Evolutionary conservation across 1,139 yeast genomes (phyloP).

Genomic region (Protomyces inouyei): DNA sequence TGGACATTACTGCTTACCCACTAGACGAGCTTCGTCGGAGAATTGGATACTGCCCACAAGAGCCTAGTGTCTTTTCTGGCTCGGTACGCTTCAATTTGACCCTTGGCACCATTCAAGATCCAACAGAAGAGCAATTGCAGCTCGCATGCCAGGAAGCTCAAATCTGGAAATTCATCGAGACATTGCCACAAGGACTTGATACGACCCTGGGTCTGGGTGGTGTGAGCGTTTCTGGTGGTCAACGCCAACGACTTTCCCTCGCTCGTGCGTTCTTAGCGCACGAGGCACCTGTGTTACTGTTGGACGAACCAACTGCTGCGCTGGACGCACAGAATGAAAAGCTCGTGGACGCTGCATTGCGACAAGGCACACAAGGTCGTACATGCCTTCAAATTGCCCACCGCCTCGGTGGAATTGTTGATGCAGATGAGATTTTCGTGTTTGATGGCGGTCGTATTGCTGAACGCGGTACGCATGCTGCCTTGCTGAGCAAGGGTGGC

Average conservation of each 20-base stretch:
- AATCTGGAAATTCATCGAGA: constrained; percentile 42
- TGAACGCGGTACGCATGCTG: constrained; percentile 61
- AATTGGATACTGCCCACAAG: constrained; percentile 87
- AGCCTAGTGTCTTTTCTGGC: constrained; percentile 82
- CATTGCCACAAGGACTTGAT: constrained; percentile 72
- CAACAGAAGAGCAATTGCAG: constrained; percentile 57
- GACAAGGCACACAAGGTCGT: constrained; percentile 35
- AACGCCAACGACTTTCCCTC: constrained; percentile 74
- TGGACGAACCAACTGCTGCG: constrained; percentile 50
- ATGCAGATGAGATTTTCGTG: constrained; percentile 65
- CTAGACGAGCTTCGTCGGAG: constrained; percentile 66
- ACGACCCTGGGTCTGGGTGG: constrained; percentile 82
- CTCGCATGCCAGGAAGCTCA: constrained; percentile 73
- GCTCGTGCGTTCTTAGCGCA: constrained; percentile 68
- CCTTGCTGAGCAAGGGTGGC: constrained; percentile 44
- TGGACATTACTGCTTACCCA: constrained; percentile 61
- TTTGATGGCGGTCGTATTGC: constrained; percentile 69
- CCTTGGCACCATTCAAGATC: constrained; percentile 48
- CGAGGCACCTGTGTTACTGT: constrained; percentile 59
- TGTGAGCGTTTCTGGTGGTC: constrained; percentile 82
- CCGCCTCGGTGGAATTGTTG: constrained; percentile 68
- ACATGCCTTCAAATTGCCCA: constrained; percentile 77
- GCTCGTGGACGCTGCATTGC: not conserved
- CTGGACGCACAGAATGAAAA: not conserved
- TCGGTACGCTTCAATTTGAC: constrained; percentile 75